phyloP scores from a whole-genome alignment of 1,284 basidiomycete species.

The Spongispora temasekensis region DNA sequence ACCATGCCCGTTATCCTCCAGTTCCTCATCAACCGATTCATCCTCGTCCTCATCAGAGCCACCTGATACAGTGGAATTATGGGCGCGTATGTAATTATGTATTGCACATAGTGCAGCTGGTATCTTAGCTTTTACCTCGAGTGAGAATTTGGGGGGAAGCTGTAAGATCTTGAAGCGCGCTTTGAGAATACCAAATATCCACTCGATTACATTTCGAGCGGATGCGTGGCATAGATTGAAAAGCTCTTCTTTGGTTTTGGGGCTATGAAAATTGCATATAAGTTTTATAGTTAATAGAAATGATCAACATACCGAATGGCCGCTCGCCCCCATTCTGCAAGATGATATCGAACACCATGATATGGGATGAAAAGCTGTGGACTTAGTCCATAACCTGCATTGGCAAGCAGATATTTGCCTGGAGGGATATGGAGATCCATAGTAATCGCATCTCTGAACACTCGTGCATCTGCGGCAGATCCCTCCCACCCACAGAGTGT shows the following conservation, averaged over 20 bases:
- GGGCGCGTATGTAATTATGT: not conserved
- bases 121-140: not conserved
- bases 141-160: not conserved
- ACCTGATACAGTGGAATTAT: not conserved
- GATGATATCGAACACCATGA: constrained; percentile 1
- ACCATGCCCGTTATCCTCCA: not conserved
- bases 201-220: not conserved
- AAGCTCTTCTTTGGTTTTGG: not conserved
- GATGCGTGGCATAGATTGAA: not conserved
- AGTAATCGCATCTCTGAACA: constrained; percentile 5
- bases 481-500: constrained; percentile 11
- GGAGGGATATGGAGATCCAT: constrained; percentile 4
- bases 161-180: not conserved
- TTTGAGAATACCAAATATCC: not conserved
- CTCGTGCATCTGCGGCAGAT: constrained; percentile 7
- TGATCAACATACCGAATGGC: not conserved
- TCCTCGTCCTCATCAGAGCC: too few species aligned
- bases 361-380: not conserved
- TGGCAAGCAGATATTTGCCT: constrained; percentile 17
- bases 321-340: constrained; percentile 4
- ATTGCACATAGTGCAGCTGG: not conserved
- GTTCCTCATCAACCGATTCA: not conserved
- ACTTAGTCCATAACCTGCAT: constrained; percentile 1
- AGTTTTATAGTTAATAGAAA: too few species aligned
- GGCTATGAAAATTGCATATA: too few species aligned